Evolutionary conservation across 1,284 basidiomycete genomes (phyloP), one percentile per base, ranked within the genome.

Genomic region (Wolfiporia cocos): DNA sequence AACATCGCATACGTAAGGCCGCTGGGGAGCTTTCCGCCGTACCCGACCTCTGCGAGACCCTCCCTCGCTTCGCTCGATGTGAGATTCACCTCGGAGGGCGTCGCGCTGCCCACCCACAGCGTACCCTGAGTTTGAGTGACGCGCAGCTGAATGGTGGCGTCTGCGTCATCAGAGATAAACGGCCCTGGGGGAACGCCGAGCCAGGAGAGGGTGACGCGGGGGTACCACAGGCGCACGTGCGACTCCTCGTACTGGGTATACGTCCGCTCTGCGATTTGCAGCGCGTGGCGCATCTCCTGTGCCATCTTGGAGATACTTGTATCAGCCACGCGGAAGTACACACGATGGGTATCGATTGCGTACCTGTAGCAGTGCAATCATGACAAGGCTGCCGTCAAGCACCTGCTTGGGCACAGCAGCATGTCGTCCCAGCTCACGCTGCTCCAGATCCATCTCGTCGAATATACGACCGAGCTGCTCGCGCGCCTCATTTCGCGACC

Each of bases 351-450:
- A 37, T 7, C 36, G 9, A n/a, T n/a, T n/a, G 14, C 61, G 31
- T 37, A 72, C 71, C 64, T 74, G 70, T 4, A 74, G 53, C 22
- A 73, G 51, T 0, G 70, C 70, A 26, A 70, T 68, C 46, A 68
- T 63, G 29, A 69, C 67, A 11, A 70, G 57, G 48, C 65, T 70
- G 28, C 66, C 53, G 37, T 68, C 63, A 28, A 62, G 61, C 1
- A 64, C 54, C 36, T 67, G 61, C 26, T 52, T 52, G 2, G 62
- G 58, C 14, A 66, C 44, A 20, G 55, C 50, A 5, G 55, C 47
- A n/a, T 50, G 44, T 24, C 38, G 55, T 17, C 55, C 51, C 23
- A 52, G 50, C n/a, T 46, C 46, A 6, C 51, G 52, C 44, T 61
- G 55, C 28, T 58, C 53, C 34, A 58, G 50, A 24, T 67, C 56